Percentiles rank a stretch among this genome's conserved stretches.
phyloP scores from a whole-genome alignment of 176 grass and related monocot species.

The Microstegium vimineum region DNA sequence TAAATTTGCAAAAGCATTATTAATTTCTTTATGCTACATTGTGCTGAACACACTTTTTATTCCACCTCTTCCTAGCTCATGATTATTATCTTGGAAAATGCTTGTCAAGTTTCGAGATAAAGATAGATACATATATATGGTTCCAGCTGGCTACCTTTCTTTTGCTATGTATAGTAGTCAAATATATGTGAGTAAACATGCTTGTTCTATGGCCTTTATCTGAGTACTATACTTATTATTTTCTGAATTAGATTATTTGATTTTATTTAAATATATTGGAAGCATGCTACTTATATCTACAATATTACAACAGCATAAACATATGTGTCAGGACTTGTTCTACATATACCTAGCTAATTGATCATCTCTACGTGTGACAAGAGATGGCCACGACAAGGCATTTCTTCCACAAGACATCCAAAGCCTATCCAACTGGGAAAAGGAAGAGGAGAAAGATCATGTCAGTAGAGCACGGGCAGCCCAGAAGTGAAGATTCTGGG shows the following conservation, averaged over 20 bases:
- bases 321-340: too few relatives aligned
- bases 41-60: too few relatives aligned
- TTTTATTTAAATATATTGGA: too few relatives aligned
- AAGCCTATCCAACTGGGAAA: constrained; percentile 74
- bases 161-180: not conserved
- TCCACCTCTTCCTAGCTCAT: too few relatives aligned
- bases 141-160: not conserved
- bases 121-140: not conserved
- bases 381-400: constrained; percentile 75
- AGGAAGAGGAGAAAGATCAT: constrained; percentile 80
- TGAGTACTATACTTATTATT: not conserved
- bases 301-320: too few relatives aligned
- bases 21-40: too few relatives aligned
- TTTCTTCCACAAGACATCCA: constrained; percentile 88
- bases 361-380: constrained; percentile 47
- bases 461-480: constrained; percentile 32
- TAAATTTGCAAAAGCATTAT: too few relatives aligned
- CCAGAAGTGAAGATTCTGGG: too few relatives aligned
- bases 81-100: too few relatives aligned
- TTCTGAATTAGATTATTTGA: too few relatives aligned
- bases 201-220: not conserved
- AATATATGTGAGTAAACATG: not conserved
- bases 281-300: too few relatives aligned
- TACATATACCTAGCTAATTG: not conserved
- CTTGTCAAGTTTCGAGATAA: not conserved